Evolutionary conservation across 306 rosid species (phyloP).

Genomic region (Malus sieversii): DNA sequence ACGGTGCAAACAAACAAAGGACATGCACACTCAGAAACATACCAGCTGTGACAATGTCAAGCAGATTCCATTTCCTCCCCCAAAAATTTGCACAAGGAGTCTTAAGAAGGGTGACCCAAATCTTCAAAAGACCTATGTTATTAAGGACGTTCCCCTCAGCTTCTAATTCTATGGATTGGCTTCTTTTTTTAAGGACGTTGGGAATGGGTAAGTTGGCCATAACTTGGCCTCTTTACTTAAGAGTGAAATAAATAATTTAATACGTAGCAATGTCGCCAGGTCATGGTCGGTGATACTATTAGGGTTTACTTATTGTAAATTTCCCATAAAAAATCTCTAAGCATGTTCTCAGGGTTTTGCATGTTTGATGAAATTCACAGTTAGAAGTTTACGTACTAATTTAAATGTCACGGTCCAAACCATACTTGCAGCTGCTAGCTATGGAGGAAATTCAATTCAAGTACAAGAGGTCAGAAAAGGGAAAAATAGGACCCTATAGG

Average conservation of each 20-base stretch:
- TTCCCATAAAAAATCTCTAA: too few relatives aligned
- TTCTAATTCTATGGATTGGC: background rate
- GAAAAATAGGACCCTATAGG: too few relatives aligned
- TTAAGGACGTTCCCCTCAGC: background rate
- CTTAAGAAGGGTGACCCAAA: background rate
- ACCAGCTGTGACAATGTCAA: constrained; percentile 52
- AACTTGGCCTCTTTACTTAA: background rate
- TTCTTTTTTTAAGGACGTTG: too few relatives aligned
- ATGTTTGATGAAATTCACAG: too few relatives aligned
- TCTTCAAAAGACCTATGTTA: background rate
- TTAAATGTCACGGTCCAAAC: too few relatives aligned
- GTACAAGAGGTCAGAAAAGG: too few relatives aligned
- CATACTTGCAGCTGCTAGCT: too few relatives aligned
- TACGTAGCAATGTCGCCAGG: background rate
- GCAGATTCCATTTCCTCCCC: constrained; percentile 61
- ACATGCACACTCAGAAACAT: constrained; percentile 54
- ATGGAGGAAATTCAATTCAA: too few relatives aligned
- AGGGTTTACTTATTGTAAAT: too few relatives aligned
- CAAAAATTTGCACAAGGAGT: background rate
- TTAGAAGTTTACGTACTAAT: too few relatives aligned
- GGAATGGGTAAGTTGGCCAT: too few relatives aligned
- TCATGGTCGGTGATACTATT: background rate
- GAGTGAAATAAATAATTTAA: background rate
- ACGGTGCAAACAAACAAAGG: constrained; percentile 61
- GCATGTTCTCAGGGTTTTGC: too few relatives aligned